A percentile compares a stretch with the other conserved stretches of the same genome.
Conservation (phyloP, 2,329 filamentous ascomycete genomes). For the Talaromyces sp. region DNA sequence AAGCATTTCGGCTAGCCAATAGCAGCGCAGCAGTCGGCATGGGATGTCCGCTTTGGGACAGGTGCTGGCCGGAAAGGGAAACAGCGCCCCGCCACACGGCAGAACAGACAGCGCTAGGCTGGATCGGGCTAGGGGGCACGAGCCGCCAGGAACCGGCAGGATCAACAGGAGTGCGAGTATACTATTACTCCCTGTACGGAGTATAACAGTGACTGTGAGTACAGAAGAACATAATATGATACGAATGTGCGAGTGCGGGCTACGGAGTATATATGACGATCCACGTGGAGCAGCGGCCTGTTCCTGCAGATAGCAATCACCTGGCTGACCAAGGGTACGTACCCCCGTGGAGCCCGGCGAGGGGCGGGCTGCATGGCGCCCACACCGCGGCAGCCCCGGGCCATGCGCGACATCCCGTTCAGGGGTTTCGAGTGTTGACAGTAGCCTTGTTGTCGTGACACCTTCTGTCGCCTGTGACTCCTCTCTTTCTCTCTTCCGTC, state of each 20-base stretch:
- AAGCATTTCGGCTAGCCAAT: neutral
- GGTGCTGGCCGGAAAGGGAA: neutral
- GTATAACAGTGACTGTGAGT: too few relatives aligned
- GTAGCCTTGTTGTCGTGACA: neutral
- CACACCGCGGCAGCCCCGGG: neutral
- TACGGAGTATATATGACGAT: neutral
- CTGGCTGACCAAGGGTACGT: neutral
- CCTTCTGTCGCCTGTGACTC: too few relatives aligned
- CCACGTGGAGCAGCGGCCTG: neutral
- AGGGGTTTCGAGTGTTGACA: neutral
- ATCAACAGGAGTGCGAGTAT: neutral
- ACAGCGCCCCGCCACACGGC: neutral
- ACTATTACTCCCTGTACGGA: too few relatives aligned
- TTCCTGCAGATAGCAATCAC: neutral
- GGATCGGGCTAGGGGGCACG: neutral
- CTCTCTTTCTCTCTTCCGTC: neutral
- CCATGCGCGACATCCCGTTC: neutral
- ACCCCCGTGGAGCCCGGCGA: neutral
- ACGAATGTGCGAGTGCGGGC: too few relatives aligned
- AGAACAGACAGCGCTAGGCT: neutral
- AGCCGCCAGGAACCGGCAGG: neutral
- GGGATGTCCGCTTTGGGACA: neutral
- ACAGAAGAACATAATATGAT: too few relatives aligned
- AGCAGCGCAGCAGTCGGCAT: neutral
- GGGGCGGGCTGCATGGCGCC: neutral